These are phyloP conservation scores for Ceratocystis ficicola DNA, from an alignment of 2,329 filamentous ascomycete genomes.

Conservation along the genomic window DNA sequence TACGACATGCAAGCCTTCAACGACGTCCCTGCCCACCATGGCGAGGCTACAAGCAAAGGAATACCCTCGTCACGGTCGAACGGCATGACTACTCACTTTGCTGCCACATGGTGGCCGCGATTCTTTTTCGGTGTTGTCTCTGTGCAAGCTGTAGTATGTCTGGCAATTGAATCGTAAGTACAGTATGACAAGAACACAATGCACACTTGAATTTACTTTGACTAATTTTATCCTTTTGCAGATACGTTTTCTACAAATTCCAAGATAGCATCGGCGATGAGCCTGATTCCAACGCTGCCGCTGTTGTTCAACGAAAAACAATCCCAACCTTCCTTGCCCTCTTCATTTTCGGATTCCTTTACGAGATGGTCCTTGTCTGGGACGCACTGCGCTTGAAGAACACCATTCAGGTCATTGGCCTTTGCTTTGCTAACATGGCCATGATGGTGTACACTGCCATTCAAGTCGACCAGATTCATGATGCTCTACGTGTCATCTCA, in stretches of 20 bases:
- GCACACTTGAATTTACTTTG: background rate
- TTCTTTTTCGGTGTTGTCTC: conserved; percentile 63
- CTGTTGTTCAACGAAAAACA: conserved; percentile 45
- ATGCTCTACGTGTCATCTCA: conserved; percentile 44
- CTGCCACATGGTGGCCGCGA: conserved; percentile 80
- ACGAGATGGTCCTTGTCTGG: conserved; percentile 79
- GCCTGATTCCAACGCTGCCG: conserved; percentile 30
- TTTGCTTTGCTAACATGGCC: conserved; percentile 84
- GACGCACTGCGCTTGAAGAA: conserved; percentile 91
- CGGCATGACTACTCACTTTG: conserved; percentile 48
- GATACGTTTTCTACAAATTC: conserved; percentile 83
- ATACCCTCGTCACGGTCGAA: conserved; percentile 13
- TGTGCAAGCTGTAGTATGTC: conserved; percentile 65
- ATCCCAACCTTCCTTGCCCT: conserved; percentile 93
- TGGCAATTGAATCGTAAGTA: conserved; percentile 76
- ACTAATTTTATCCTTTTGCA: conserved; percentile 29
- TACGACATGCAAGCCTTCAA: conserved; percentile 17
- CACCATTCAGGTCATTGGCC: conserved; percentile 93
- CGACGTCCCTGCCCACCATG: conserved; percentile 6
- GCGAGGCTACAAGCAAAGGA: background rate
- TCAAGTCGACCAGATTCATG: conserved; percentile 78
- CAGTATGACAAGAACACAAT: background rate
- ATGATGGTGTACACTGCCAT: conserved; percentile 87
- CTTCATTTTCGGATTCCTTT: conserved; percentile 95
- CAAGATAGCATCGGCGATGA: conserved; percentile 46